Base-by-base conservation (phyloP, 1,284 basidiomycete species). In the Cutaneotrichosporon cavernicola region DNA sequence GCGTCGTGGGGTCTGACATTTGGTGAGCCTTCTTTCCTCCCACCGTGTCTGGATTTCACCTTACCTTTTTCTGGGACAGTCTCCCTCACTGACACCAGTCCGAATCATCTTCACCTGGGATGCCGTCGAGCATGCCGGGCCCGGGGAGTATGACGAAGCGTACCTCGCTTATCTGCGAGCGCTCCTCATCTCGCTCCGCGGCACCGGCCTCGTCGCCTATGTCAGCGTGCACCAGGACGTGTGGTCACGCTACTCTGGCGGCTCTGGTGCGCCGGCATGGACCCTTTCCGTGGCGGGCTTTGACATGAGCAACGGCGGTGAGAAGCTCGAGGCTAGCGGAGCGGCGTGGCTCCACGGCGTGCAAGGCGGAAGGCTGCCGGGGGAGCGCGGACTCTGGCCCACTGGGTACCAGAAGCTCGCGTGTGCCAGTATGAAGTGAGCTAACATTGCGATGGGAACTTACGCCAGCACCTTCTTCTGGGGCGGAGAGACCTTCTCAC, bases 21-120 rank as follows among this genome's bases (percentile, higher is more conserved):
- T 73, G 82, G 91, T 92, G 72, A 58, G 89, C 18, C 26, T 31
- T n/a, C 7, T 1, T 10, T 26, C 7, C 50, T 51, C 13, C 13
- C 13, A 30, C 34, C 2, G 47, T 57, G 60, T 67, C 22, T 36
- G 38, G 38, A 16, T n/a, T 46, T n/a, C 40, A 46, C 5, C 18
- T 26, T 26, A 26, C 3, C 26, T 26, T 26, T 26, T 26, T 26
- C 26, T 26, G 26, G 26, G 26, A 26, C 26, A 1, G 26, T 26
- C 26, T 26, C 26, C 26, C 26, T 26, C 26, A 26, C 64, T 70
- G 49, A 67, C 50, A 16, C 7, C 68, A 92, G 91, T 93, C 69
- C 84, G 91, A 63, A 89, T 97, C 70, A 87, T 93, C 21, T 86
- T 98, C 4, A 97, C 95, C 1, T 99, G 96, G 97, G 96, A 99